A percentile compares a stretch with the other conserved stretches of the same genome.
Conservation (phyloP, 495 filamentous ascomycete genomes). For the Cercophora newfieldiana region DNA sequence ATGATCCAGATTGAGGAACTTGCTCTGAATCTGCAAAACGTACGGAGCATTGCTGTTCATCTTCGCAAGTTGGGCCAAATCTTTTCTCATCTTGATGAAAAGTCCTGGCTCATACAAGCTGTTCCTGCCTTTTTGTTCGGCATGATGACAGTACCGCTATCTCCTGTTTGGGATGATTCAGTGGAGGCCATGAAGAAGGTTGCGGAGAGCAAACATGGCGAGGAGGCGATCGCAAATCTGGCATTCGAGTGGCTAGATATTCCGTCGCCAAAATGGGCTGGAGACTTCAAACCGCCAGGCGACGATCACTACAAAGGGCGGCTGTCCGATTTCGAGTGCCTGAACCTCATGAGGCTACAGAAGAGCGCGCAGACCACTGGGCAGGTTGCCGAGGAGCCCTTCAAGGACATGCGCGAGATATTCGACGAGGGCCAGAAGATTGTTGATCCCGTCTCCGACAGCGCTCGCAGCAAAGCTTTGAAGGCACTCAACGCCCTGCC, state of each 20-base stretch:
- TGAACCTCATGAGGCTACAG: constrained; percentile 64
- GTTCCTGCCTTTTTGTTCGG: constrained; percentile 86
- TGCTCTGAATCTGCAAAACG: constrained; percentile 71
- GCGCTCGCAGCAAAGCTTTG: constrained; percentile 72
- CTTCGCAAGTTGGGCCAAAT: constrained; percentile 70
- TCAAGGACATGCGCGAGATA: constrained; percentile 48
- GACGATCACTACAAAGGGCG: constrained; percentile 28
- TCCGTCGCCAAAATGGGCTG: constrained; percentile 50
- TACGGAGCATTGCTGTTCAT: constrained; percentile 75
- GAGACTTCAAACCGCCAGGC: constrained; percentile 28
- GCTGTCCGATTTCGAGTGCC: constrained; percentile 75
- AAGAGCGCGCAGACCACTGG: constrained; percentile 42
- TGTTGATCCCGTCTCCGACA: constrained; percentile 37
- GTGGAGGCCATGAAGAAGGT: constrained; percentile 72
- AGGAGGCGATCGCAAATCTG: constrained; percentile 69
- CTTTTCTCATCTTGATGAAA: constrained; percentile 56
- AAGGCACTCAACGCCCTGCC: constrained; percentile 74
- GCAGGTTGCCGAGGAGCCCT: constrained; percentile 40
- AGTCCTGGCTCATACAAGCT: constrained; percentile 66
- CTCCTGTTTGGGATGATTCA: constrained; percentile 83
- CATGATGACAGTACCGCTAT: constrained; percentile 77
- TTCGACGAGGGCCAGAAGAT: constrained; percentile 53
- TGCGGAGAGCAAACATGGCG: constrained; percentile 65
- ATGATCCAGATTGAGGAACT: constrained; percentile 75
- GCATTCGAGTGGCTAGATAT: constrained; percentile 79